Conservation (phyloP, 352 stramenopile genomes). For the Pythium monospermum region DNA sequence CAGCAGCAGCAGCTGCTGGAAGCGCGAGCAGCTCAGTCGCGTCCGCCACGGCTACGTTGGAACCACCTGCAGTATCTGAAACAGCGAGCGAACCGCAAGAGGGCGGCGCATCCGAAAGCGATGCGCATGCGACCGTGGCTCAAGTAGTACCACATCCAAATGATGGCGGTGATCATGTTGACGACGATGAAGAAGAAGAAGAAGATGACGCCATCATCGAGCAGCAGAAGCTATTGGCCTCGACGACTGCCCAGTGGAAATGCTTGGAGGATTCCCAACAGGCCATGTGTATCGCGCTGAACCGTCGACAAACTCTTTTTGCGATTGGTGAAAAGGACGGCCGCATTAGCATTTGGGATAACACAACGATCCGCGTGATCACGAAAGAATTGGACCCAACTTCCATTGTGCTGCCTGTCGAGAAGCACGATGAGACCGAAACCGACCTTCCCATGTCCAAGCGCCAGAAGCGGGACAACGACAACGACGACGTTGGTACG, state of each 20-base stretch:
- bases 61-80: background rate
- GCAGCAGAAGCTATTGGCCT: constrained; percentile 53
- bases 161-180: too few species aligned
- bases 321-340: constrained; percentile 77
- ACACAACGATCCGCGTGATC: constrained; percentile 71
- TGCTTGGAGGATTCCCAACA: constrained; percentile 76
- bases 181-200: constrained; percentile 25
- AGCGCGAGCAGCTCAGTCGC: too few species aligned
- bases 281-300: constrained; percentile 64
- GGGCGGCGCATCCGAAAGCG: too few species aligned
- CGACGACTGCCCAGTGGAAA: constrained; percentile 38
- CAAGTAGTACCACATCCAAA: too few species aligned
- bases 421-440: background rate
- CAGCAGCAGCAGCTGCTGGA: background rate
- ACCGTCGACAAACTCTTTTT: constrained; percentile 53
- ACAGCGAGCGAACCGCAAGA: background rate
- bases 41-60: background rate
- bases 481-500: background rate
- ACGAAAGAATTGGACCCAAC: constrained; percentile 75
- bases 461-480: constrained; percentile 7
- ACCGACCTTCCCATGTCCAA: background rate
- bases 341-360: constrained; percentile 81
- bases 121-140: background rate
- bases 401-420: constrained; percentile 37
- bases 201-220: constrained; percentile 49